Evolutionary conservation across 1,139 yeast genomes (phyloP), one percentile per base, ranked within the genome.

Genomic region (Neolecta irregularis): DNA sequence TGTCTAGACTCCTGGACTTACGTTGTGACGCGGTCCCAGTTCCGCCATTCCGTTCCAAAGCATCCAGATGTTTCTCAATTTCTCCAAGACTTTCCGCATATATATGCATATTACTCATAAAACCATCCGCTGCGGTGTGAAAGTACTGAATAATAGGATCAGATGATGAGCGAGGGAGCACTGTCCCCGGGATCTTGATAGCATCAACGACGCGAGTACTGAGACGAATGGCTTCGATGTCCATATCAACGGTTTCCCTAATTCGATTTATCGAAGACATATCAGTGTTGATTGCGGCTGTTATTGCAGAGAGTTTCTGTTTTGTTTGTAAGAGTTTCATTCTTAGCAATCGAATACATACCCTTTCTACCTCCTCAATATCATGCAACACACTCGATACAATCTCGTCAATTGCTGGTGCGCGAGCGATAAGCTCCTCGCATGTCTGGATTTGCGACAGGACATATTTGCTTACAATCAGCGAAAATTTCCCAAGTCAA

Each of bases 371-470:
- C 46, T 74, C 80, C 45, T 69, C 71, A 26, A 80, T 75, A 51
- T 91, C 98, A 41, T 79, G 67, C 11, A 95, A 94, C 32, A 88
- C 75, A 38, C 93, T 74, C 23, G 68, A 69, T 31, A 88, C 70
- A 33, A 78, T 61, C 39, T 72, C 75, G 35, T 70, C 67, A 46
- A 83, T 94, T 24, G 69, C 70, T 9, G 60, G 60, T 39, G 67
- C 61, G 43, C 74, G 77, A 17, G 74, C 67, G 44, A 73, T 72
- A 41, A 88, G 61, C 33, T 78, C 78, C 31, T 81, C 88, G 5
- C 93, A 76, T 36, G 79, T 76, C 40, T 76, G 69, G 39, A 77
- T 79, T 57, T 88, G 96, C 26, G 73, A 69, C 46, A 74, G 78
- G 43, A 88, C 81, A 52, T 81, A 85, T 37, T 71, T 69, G 54